phyloP scores from a whole-genome alignment of 257 asterid genomes.

The Solanum dulcamara region DNA sequence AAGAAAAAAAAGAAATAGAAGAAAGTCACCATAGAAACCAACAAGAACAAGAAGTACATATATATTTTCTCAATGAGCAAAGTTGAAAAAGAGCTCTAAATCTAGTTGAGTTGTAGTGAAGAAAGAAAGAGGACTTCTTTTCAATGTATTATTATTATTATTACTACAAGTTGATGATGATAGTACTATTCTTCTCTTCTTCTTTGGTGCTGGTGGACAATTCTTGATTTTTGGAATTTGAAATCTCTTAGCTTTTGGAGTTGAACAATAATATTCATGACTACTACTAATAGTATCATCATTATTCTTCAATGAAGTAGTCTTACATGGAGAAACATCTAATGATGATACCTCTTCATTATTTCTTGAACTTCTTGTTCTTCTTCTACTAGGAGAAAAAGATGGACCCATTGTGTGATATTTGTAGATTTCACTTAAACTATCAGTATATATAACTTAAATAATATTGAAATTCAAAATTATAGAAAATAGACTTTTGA shows the following conservation, averaged over 20 bases:
- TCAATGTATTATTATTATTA: conserved; percentile 6
- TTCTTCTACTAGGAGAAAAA: conserved; percentile 17
- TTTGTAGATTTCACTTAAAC: neutral
- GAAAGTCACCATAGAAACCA: neutral
- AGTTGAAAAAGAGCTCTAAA: conserved; percentile 51
- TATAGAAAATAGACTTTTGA: neutral
- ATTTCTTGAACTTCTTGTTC: conserved; percentile 14
- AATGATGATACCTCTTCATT: conserved; percentile 1
- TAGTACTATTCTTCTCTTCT: conserved; percentile 17
- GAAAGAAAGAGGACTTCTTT: conserved; percentile 27
- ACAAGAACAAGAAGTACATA: neutral
- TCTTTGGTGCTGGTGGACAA: conserved; percentile 90
- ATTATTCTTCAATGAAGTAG: conserved; percentile 3
- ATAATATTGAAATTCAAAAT: neutral
- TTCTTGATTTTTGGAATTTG: conserved; percentile 56
- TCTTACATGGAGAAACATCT: neutral
- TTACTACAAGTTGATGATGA: neutral
- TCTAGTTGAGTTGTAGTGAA: conserved; percentile 43
- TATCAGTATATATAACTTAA: neutral
- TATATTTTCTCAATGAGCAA: conserved; percentile 42
- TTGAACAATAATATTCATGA: conserved; percentile 20
- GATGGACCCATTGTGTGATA: neutral
- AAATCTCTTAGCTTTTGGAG: conserved; percentile 54
- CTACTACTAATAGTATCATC: neutral
- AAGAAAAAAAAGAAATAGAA: neutral